Base-by-base conservation (phyloP, 352 stramenopile species). In the Thraustotheca clavata region DNA sequence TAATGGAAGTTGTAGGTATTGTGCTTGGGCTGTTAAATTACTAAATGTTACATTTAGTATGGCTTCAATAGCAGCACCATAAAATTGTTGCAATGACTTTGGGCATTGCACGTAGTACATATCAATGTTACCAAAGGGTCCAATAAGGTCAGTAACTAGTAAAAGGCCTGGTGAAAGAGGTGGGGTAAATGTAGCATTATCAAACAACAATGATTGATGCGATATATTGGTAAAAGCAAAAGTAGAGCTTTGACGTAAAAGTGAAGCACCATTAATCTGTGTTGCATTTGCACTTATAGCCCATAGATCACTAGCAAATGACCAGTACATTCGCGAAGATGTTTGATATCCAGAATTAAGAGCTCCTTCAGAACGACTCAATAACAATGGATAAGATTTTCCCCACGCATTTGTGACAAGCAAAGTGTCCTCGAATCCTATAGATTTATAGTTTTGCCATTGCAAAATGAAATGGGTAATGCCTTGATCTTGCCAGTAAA, bases 401-500 rank as follows among this genome's bases (percentile, higher is more conserved):
- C 50, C 50, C 6, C 43, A 14, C 20, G 50, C 50, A 1, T 18
- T 60, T 24, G 4, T 20, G 31, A 60, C 32, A 8, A 47, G 9
- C 6, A 60, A 9, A 2, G 50, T 20, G 50, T 60, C 50, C 7
- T 16, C 6, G 18, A 60, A 46, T 1, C 29, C 50, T 11, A 43
- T 18, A 16, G 50, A 33, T 46, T 60, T 60, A 38, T 46, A 60
- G 50, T 60, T 60, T 60, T 60, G 50, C 50, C 50, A 60, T 24
- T 60, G 50, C 9, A 60, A 38, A 5, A 22, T 20, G 20, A 60
- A 60, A 18, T n/a, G n/a, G 2, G 33, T 16, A 22, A 60, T 60
- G 12, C 50, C 50, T 27, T 60, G 22, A 18, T n/a, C 50, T 20
- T 20, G 20, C 50, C 50, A 60, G 50, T 60, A 12, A 1, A 22